Base-by-base conservation (phyloP, 2,329 filamentous ascomycete species). In the Coleophoma cylindrospora region DNA sequence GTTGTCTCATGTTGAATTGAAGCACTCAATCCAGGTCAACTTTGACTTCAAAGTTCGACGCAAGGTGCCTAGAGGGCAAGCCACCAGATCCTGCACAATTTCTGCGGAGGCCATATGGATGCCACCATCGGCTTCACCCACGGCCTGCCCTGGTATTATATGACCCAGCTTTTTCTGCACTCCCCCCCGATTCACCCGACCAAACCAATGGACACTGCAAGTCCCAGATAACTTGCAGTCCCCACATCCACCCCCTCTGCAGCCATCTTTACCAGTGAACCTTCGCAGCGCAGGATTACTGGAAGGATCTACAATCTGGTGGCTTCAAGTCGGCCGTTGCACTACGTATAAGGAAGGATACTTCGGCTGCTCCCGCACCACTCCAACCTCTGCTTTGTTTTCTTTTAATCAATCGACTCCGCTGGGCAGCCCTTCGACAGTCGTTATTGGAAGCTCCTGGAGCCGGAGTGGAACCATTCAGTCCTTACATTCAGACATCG, bases 271-370 rank as follows among this genome's bases (percentile, higher is more conserved):
- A 44, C 50, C 53, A 55, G 53, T 55, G 43, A 47, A 51, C 43
- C 45, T 47, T 52, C 48, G 50, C 54, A 52, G 47, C 48, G 48
- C 41, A 53, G 27, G 19, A 34, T 56, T 44, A 41, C 55, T 55
- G 33, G 46, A 33, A 40, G 54, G 41, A 55, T 58, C 54, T 49
- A 43, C 54, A 34, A 46, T 41, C 19, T 49, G 36, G 40, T 47
- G 45, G 43, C 52, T 51, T 51, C 51, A 53, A 38, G 50, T 51
- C 19, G 51, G 47, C 38, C 44, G 43, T 40, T 51, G 52, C 38
- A 41, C 38, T 41, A 50, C 50, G 50, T 47, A 52, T 43, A 44
- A 49, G 48, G 48, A 44, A 49, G 48, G 48, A n/a, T 19, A 45
- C 38, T 48, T 32, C 41, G 38, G 48, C 40, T 36, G 17, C 17